A percentile compares a stretch with the other conserved stretches of the same genome.
phyloP scores from a whole-genome alignment of 805 yeast species.

The Hanseniaspora lindneri region DNA sequence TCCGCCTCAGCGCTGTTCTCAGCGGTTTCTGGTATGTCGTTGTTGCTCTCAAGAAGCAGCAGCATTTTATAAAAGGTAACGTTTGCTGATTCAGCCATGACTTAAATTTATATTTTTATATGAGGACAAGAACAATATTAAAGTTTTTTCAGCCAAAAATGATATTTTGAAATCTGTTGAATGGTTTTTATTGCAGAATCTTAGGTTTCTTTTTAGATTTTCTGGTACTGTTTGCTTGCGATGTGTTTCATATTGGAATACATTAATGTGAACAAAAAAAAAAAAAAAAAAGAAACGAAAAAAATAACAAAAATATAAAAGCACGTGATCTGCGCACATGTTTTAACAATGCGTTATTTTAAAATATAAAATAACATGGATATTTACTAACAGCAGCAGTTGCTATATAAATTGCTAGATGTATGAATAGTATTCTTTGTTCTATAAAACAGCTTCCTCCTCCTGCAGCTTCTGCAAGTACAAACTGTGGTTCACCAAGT shows the following conservation, averaged over 20 bases:
- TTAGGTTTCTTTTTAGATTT: neutral
- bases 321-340: no score
- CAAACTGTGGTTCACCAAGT: slow-evolving; percentile 82
- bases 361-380: no score
- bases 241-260: neutral
- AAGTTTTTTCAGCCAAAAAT: no score
- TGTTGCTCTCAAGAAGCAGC: slow-evolving; percentile 11
- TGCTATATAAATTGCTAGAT: neutral
- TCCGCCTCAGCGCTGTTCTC: neutral
- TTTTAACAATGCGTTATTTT: no score
- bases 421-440: neutral
- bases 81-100: slow-evolving; percentile 5
- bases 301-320: no score
- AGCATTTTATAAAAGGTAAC: slow-evolving; percentile 10
- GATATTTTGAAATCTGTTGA: no score
- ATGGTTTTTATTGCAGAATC: no score
- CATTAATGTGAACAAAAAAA: neutral
- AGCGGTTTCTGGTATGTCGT: neutral
- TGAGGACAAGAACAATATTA: no score
- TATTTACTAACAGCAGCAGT: no score
- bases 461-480: slow-evolving; percentile 55
- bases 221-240: neutral
- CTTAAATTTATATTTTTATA: no score
- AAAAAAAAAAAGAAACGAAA: neutral
- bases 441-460: slow-evolving; percentile 16